Conservation (phyloP, 352 stramenopile species). For the Phytophthora foliorum region DNA sequence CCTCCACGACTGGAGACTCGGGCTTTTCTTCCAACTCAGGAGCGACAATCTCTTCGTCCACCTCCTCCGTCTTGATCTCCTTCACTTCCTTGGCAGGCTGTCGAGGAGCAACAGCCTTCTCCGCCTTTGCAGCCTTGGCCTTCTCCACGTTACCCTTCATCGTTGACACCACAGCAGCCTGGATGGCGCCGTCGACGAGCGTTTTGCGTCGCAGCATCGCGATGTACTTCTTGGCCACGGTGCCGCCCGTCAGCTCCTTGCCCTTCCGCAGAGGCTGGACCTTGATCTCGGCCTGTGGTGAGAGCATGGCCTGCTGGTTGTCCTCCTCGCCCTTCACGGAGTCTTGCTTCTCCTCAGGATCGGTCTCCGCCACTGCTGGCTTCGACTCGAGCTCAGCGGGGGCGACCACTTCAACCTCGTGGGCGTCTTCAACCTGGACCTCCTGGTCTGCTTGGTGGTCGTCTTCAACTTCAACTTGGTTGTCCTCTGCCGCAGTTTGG, state of each 20-base stretch:
- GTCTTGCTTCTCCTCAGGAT: slow-evolving; percentile 19
- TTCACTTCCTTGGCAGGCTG: slow-evolving; percentile 6
- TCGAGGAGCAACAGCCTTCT: slow-evolving; percentile 9
- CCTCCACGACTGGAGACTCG: not conserved
- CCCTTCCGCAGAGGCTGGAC: not conserved
- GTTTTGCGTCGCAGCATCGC: slow-evolving; percentile 25
- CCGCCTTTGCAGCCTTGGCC: slow-evolving; percentile 12
- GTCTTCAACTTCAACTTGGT: slow-evolving; percentile 26
- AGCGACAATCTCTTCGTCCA: not conserved
- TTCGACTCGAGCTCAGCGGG: slow-evolving; percentile 18
- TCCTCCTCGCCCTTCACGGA: not conserved
- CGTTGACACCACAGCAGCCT: slow-evolving; percentile 42
- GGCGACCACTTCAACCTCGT: not conserved
- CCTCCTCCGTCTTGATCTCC: not conserved
- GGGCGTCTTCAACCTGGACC: not conserved
- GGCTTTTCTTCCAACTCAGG: slow-evolving; percentile 7
- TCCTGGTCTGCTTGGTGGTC: not conserved
- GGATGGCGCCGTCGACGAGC: slow-evolving; percentile 40
- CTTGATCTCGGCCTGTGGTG: slow-evolving; percentile 11
- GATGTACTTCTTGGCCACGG: slow-evolving; percentile 31
- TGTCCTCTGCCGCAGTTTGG: slow-evolving; percentile 4
- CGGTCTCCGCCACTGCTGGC: slow-evolving; percentile 9
- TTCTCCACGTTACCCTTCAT: slow-evolving; percentile 43
- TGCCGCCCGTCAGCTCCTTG: slow-evolving; percentile 12
- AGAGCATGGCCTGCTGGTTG: not conserved